These are phyloP conservation scores for Vitis labrusca DNA, from an alignment of 164 flowering plant species.

Conservation along the genomic window DNA sequence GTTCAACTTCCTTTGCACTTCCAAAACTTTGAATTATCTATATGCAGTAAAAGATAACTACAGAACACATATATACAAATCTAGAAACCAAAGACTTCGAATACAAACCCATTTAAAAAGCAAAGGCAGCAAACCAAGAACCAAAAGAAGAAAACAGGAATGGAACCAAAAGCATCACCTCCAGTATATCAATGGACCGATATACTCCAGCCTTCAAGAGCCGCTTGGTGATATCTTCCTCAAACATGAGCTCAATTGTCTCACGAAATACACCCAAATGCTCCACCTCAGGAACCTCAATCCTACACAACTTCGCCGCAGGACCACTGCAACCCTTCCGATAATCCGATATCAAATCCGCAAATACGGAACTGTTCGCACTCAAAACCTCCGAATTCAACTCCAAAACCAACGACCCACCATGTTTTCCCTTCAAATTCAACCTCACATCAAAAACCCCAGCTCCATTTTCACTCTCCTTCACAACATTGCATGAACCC, in stretches of 20 bases:
- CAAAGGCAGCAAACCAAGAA: background rate
- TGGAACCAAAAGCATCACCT: conserved; percentile 38
- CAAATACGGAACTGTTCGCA: conserved; percentile 59
- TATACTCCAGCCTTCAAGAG: conserved; percentile 62
- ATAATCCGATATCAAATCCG: conserved; percentile 47
- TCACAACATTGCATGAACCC: conserved; percentile 7
- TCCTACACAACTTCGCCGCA: conserved; percentile 42
- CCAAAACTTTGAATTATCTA: too few relatives aligned
- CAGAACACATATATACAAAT: too few relatives aligned
- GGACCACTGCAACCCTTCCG: conserved; percentile 19
- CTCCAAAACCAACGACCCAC: conserved; percentile 68
- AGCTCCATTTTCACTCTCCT: conserved; percentile 7
- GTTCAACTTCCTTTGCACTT: too few relatives aligned
- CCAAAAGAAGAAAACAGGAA: background rate
- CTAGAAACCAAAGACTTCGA: too few relatives aligned
- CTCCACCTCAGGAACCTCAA: conserved; percentile 82
- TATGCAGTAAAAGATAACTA: too few relatives aligned
- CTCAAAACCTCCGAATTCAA: conserved; percentile 62
- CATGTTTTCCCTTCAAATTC: conserved; percentile 71
- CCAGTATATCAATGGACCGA: conserved; percentile 73
- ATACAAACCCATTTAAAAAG: background rate
- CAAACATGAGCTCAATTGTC: conserved; percentile 90
- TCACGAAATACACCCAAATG: conserved; percentile 61
- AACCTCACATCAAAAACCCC: conserved; percentile 69
- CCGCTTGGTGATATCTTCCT: conserved; percentile 44